Base-by-base conservation (phyloP, 2,329 filamentous ascomycete genomes). In the Cercospora sesami region DNA sequence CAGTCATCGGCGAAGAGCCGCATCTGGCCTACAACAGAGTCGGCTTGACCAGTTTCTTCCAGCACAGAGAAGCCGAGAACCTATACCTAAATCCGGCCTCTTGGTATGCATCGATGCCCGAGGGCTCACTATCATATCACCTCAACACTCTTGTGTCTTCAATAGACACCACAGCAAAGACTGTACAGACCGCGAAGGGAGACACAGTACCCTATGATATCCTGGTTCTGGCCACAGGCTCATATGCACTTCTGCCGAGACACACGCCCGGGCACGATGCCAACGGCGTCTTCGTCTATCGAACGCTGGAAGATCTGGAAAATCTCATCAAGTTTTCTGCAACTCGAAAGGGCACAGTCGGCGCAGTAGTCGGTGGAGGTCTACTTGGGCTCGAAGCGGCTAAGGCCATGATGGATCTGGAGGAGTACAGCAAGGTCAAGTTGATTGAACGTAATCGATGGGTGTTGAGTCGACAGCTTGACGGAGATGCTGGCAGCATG, bases 1-100 rank as follows among this genome's bases (percentile, higher is more conserved):
- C 93, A 1, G 92, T 97, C 10, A 90, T 97, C 69, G 93, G 93
- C 69, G 93, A 97, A 75, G 93, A 97, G 78, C 83, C 90, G 21
- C 91, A 97, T 81, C 83, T 96, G 64, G 93, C 93, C 21, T 97
- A 97, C 79, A 97, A 97, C 78, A 89, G 94, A 67, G 93, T 97
- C 31, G 93, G 93, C 3, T 83, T 97, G 61, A 96, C 93, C 3
- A 92, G 89, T 68, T 97, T 94, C 83, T 97, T 97, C 77, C 89
- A 92, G 73, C 92, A 96, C 80, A 86, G 93, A 63, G 86, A 90
- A 73, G 90, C 95, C 48, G 92, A 96, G 80, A 91, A 93, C 72
- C 79, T 97, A n/a, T 96, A 96, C 77, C 83, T 97, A 33, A 96
- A 96, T 74, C 90, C 92, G 0, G 83, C 87, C 73, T 89, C 92